Conservation (phyloP, 164 flowering plant genomes). For the Annona cherimola region DNA sequence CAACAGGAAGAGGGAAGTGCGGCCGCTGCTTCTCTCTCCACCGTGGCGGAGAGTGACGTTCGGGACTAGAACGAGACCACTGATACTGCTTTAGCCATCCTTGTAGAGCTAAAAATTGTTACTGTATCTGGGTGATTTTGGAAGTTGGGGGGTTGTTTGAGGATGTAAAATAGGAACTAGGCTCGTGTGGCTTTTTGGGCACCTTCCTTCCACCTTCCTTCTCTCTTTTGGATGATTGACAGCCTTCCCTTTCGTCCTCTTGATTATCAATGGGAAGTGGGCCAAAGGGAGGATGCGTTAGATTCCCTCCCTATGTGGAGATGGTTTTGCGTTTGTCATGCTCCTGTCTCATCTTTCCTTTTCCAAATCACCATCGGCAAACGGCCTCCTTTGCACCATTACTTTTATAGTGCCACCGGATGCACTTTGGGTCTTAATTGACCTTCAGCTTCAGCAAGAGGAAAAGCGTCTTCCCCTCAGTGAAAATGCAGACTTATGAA, state of each 20-base stretch:
- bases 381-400: neutral
- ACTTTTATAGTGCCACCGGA: neutral
- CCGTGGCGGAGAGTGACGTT: neutral
- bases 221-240: neutral
- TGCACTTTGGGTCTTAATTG: neutral
- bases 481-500: no score
- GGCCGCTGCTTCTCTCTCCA: neutral
- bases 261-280: neutral
- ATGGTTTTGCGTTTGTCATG: slow-evolving; percentile 1
- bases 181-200: neutral
- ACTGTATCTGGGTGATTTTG: neutral
- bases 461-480: no score
- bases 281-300: neutral
- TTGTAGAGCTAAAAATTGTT: neutral
- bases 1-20: no score
- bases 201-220: neutral
- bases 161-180: neutral
- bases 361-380: neutral
- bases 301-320: slow-evolving; percentile 5
- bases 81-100: neutral
- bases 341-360: slow-evolving; percentile 1
- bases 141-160: neutral
- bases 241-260: neutral
- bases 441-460: no score
- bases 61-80: neutral